Evolutionary conservation across 768 basidiomycete genomes (phyloP).

Genomic region (Pulveroboletus sp.): DNA sequence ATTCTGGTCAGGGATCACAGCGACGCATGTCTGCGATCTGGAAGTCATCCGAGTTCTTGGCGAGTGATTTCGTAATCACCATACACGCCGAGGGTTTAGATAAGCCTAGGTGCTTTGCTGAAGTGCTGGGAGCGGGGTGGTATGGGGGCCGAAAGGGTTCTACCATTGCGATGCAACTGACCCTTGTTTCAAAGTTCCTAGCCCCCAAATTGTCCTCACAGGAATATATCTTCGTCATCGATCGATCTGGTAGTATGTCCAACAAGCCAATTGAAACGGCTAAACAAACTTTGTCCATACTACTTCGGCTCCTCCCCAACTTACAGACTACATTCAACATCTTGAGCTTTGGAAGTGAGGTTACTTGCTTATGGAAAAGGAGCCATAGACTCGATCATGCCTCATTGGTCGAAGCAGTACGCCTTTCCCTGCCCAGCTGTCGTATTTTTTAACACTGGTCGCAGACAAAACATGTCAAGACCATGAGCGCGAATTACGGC

Average conservation of each 20-base stretch:
- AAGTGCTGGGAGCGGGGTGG: slow-evolving; percentile 29
- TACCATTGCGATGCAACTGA: slow-evolving; percentile 49
- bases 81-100: slow-evolving; percentile 48
- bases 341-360: slow-evolving; percentile 43
- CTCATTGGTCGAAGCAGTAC: slow-evolving; percentile 36
- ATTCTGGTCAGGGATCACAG: slow-evolving; percentile 32
- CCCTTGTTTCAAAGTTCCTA: slow-evolving; percentile 49
- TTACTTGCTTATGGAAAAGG: slow-evolving; percentile 31
- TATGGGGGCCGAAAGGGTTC: background rate
- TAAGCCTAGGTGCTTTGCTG: slow-evolving; percentile 52
- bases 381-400: slow-evolving; percentile 31
- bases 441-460: slow-evolving; percentile 7
- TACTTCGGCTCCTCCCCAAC: slow-evolving; percentile 47
- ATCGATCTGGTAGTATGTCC: slow-evolving; percentile 54
- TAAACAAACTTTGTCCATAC: slow-evolving; percentile 40
- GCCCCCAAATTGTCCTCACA: slow-evolving; percentile 40
- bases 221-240: slow-evolving; percentile 60
- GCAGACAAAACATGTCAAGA: slow-evolving; percentile 37
- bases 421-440: background rate
- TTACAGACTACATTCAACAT: slow-evolving; percentile 48
- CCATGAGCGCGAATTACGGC: slow-evolving; percentile 40
- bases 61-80: slow-evolving; percentile 47
- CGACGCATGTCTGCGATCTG: slow-evolving; percentile 38
- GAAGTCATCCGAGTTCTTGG: slow-evolving; percentile 40
- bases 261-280: slow-evolving; percentile 41